Percentiles rank a stretch among this genome's conserved stretches.
Evolutionary conservation across 305 asterid species (phyloP).

Genomic region (Solanum hybrid): DNA sequence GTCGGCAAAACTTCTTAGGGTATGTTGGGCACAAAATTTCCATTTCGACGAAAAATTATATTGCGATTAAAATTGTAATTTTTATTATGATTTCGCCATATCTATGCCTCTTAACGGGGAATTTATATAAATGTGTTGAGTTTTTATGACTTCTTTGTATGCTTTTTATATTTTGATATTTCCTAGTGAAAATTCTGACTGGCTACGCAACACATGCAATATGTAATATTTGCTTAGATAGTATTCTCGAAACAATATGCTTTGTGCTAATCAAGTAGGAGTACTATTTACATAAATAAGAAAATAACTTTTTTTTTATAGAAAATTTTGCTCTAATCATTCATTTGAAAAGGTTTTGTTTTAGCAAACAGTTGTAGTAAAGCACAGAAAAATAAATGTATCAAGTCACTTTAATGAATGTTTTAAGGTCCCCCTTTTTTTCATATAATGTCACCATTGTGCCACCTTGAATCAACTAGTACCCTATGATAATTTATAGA

Average conservation of each 20-base stretch:
- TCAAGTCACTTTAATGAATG: conserved; percentile 3
- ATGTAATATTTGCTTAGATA: background rate
- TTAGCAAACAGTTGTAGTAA: background rate
- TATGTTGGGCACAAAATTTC: too few species aligned
- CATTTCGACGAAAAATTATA: too few species aligned
- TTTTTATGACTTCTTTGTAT: too few species aligned
- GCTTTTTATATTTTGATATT: too few species aligned
- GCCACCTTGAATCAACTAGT: background rate
- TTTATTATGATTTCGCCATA: too few species aligned
- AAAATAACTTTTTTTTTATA: too few species aligned
- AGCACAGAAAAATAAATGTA: background rate
- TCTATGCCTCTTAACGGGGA: background rate
- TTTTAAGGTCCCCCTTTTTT: background rate
- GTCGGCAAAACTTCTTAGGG: background rate
- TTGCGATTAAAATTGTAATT: too few species aligned
- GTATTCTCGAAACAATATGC: background rate
- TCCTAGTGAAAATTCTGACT: background rate
- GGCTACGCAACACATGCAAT: background rate
- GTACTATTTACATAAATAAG: background rate
- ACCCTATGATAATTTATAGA: background rate
- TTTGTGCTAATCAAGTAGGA: background rate
- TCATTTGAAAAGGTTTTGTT: background rate
- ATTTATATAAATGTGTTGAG: background rate
- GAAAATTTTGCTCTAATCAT: background rate
- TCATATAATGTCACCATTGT: background rate